A percentile compares a stretch with the other conserved stretches of the same genome.
phyloP scores from a whole-genome alignment of 495 filamentous ascomycete genomes.

The Daldinia decipiens region DNA sequence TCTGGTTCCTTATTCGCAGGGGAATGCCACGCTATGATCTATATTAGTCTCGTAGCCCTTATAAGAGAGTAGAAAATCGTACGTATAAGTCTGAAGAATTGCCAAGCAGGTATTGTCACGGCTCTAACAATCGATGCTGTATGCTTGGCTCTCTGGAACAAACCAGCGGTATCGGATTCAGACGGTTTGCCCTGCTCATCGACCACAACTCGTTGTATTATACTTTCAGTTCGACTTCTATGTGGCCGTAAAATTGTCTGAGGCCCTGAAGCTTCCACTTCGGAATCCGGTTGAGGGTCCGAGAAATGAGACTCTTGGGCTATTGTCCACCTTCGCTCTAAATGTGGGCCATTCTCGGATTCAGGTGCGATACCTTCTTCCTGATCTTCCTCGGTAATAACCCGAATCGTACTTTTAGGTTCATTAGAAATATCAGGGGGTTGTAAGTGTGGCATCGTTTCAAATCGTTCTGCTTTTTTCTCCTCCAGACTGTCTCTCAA shows the following conservation, averaged over 20 bases:
- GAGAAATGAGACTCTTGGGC: constrained; percentile 43
- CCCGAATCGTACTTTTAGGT: constrained; percentile 51
- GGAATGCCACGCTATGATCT: constrained; percentile 76
- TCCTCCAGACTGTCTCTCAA: constrained; percentile 72
- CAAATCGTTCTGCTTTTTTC: constrained; percentile 55
- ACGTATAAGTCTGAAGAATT: constrained; percentile 93
- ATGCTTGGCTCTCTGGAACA: constrained; percentile 53
- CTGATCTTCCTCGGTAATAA: constrained; percentile 50
- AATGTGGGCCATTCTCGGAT: constrained; percentile 10
- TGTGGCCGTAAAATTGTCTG: constrained; percentile 40
- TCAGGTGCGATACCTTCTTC: constrained; percentile 22
- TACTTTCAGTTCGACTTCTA: constrained; percentile 58
- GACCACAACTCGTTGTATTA: constrained; percentile 61
- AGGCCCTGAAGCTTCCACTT: constrained; percentile 30
- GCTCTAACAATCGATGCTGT: constrained; percentile 73
- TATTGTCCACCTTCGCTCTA: constrained; percentile 50
- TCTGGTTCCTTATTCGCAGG: constrained; percentile 56
- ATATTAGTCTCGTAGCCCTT: constrained; percentile 57
- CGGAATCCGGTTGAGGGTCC: constrained; percentile 25
- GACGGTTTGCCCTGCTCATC: constrained; percentile 47
- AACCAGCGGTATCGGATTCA: constrained; percentile 51
- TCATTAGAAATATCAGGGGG: constrained; percentile 27
- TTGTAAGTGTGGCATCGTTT: neutral
- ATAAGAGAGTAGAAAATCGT: constrained; percentile 45
- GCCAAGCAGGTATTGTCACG: constrained; percentile 96